phyloP scores from a whole-genome alignment of 495 filamentous ascomycete genomes.

The Lasiosphaeria ovina region DNA sequence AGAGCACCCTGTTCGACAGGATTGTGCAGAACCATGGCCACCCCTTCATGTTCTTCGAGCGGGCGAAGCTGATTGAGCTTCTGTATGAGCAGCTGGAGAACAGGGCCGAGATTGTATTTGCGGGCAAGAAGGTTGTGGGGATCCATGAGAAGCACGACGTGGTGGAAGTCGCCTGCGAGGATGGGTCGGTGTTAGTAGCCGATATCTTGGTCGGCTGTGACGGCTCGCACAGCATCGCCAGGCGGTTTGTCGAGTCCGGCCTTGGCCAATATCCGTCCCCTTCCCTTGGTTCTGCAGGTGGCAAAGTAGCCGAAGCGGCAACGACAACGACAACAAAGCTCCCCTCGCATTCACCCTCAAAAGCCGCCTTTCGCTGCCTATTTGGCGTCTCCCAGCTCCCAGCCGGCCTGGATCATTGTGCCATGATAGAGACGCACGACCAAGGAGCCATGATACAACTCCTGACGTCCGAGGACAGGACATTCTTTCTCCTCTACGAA shows the following conservation, averaged over 20 bases:
- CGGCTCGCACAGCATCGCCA: neutral
- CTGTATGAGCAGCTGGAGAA: neutral
- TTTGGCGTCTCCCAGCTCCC: neutral
- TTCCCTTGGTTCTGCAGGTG: neutral
- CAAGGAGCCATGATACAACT: neutral
- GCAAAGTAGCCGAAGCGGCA: neutral
- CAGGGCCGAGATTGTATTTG: neutral
- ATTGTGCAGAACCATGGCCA: neutral
- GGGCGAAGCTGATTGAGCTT: neutral
- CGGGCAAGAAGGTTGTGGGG: neutral
- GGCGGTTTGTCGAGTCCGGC: neutral
- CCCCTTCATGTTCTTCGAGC: neutral
- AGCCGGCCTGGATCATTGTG: neutral
- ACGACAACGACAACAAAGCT: neutral
- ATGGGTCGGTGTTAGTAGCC: neutral
- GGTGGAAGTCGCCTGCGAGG: neutral
- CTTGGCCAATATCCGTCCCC: neutral
- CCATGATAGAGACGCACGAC: neutral
- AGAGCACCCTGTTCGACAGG: neutral
- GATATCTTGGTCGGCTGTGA: neutral
- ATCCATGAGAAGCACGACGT: neutral
- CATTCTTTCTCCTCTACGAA: neutral
- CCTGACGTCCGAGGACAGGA: neutral
- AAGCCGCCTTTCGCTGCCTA: neutral
- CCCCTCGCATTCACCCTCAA: neutral